Conservation (phyloP, 345 rosid species). For the Hibiscus tridactylites region DNA sequence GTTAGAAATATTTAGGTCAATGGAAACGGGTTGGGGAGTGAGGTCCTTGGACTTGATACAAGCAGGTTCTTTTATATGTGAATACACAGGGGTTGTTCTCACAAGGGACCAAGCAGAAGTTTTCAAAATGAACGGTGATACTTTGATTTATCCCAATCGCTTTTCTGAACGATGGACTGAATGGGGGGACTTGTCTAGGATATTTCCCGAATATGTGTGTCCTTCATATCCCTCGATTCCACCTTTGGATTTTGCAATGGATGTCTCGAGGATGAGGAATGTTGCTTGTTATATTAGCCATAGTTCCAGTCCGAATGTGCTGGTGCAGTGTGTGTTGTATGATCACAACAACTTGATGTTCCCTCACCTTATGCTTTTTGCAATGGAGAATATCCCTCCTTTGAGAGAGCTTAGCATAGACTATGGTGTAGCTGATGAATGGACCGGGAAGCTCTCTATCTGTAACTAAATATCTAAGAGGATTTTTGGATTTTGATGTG, state of each 20-base stretch:
- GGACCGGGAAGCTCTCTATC: constrained; percentile 68
- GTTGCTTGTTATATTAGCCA: constrained; percentile 93
- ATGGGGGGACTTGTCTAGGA: constrained; percentile 88
- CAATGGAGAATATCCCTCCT: constrained; percentile 85
- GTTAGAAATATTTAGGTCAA: constrained; percentile 83
- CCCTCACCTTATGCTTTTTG: constrained; percentile 89
- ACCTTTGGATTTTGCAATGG: constrained; percentile 87
- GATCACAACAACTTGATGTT: constrained; percentile 85
- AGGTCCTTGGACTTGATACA: constrained; percentile 78
- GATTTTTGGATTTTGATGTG: constrained; percentile 17
- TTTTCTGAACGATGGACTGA: constrained; percentile 62
- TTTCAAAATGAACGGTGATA: constrained; percentile 74
- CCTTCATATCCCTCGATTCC: constrained; percentile 63
- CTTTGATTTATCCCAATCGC: constrained; percentile 60
- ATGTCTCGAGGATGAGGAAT: constrained; percentile 90
- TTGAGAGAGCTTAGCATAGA: constrained; percentile 87
- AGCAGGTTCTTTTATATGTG: constrained; percentile 86
- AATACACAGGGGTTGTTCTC: constrained; percentile 80
- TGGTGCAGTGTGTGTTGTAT: constrained; percentile 74
- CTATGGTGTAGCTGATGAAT: constrained; percentile 82
- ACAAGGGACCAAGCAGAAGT: constrained; percentile 83
- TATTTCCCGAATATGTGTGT: constrained; percentile 41
- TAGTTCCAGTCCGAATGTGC: constrained; percentile 68
- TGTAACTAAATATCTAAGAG: constrained; percentile 35
- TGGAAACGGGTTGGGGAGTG: constrained; percentile 91